Percentiles rank a stretch among this genome's conserved stretches.
Conservation (phyloP, 2,329 filamentous ascomycete species). For the Fusarium sp. region DNA sequence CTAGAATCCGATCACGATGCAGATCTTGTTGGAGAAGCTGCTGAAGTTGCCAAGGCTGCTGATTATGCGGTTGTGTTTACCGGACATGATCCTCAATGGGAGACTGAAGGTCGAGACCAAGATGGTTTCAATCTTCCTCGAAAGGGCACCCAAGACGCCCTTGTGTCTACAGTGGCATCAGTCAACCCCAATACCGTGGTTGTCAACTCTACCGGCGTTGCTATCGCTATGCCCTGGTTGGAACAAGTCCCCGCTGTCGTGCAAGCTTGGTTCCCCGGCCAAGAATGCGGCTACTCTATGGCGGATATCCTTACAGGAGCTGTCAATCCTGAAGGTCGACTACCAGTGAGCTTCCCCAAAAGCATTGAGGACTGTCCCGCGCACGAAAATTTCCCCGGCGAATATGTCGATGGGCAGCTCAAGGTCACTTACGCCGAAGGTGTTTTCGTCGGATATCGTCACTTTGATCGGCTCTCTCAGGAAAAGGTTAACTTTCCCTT, state of each 20-base stretch:
- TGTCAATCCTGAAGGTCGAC: constrained; percentile 70
- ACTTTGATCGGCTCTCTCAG: constrained; percentile 67
- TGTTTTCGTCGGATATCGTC: constrained; percentile 74
- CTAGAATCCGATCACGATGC: constrained; percentile 46
- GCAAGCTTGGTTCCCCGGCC: constrained; percentile 75
- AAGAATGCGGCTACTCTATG: constrained; percentile 74
- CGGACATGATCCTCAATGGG: constrained; percentile 64
- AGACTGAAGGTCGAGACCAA: constrained; percentile 70
- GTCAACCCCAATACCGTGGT: constrained; percentile 69
- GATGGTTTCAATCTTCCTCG: constrained; percentile 75
- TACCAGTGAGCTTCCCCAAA: constrained; percentile 71
- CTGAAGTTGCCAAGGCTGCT: constrained; percentile 63
- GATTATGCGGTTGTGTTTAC: constrained; percentile 67
- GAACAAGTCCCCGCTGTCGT: constrained; percentile 65
- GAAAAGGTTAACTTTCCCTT: constrained; percentile 71
- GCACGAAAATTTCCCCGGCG: constrained; percentile 67
- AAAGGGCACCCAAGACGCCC: constrained; percentile 59
- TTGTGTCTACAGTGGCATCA: constrained; percentile 65
- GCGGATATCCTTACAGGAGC: constrained; percentile 72
- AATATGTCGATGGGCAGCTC: constrained; percentile 46
- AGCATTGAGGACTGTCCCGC: constrained; percentile 70
- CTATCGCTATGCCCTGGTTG: constrained; percentile 67
- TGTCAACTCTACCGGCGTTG: constrained; percentile 72
- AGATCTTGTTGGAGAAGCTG: constrained; percentile 58
- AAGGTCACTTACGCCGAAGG: constrained; percentile 72